phyloP scores from a whole-genome alignment of 768 basidiomycete genomes.

The Podaxis sp. region DNA sequence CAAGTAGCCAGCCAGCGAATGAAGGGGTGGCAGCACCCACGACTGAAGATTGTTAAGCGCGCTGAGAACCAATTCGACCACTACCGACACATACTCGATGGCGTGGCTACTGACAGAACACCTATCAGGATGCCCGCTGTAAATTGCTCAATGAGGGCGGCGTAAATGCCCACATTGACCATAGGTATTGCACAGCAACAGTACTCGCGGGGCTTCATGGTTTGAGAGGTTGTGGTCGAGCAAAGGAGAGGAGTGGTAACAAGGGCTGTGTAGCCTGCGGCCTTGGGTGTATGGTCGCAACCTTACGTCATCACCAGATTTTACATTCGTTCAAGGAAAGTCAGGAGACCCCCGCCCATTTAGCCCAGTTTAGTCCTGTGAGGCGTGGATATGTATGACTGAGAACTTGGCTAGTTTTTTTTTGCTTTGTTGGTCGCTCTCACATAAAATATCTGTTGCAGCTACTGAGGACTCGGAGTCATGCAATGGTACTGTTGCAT shows the following conservation, averaged over 20 bases:
- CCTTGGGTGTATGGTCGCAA: background rate
- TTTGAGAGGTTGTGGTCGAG: conserved; percentile 26
- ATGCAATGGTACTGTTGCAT: no score
- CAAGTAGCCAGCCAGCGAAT: conserved; percentile 73
- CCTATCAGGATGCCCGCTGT: conserved; percentile 64
- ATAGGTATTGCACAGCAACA: conserved; percentile 94
- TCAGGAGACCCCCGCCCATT: background rate
- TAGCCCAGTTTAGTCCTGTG: background rate
- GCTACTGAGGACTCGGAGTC: no score
- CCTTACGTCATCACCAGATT: conserved; percentile 7
- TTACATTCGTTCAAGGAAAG: background rate
- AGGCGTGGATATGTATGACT: no score
- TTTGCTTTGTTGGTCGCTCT: no score
- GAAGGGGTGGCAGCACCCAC: conserved; percentile 85
- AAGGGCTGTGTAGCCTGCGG: conserved; percentile 8
- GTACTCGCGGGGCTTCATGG: conserved; percentile 80
- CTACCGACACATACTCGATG: conserved; percentile 56
- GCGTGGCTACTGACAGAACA: conserved; percentile 73
- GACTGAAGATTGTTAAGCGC: conserved; percentile 42
- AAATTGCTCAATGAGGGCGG: conserved; percentile 75
- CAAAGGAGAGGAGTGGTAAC: conserved; percentile 18
- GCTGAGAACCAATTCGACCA: conserved; percentile 1
- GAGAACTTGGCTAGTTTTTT: no score
- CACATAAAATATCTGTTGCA: no score
- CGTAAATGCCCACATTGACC: conserved; percentile 88